Evolutionary conservation across 2,329 filamentous ascomycete species (phyloP).

Genomic region (Helotiales sp.): DNA sequence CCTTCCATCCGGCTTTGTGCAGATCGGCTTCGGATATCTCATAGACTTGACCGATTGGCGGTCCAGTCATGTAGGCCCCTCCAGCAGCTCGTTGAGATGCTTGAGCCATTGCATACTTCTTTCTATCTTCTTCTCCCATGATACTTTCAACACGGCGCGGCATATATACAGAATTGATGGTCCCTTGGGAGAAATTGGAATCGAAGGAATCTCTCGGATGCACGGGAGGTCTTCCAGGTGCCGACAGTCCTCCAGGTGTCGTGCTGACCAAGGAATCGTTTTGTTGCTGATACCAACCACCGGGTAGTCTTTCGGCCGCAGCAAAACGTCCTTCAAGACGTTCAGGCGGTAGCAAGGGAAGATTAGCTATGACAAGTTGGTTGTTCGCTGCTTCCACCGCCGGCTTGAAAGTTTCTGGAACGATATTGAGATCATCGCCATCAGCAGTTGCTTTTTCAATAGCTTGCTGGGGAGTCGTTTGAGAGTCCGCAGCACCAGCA

Average conservation of each 20-base stretch:
- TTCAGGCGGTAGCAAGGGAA: conserved; percentile 69
- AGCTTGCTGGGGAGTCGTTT: conserved; percentile 78
- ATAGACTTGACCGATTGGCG: conserved; percentile 47
- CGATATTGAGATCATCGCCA: conserved; percentile 87
- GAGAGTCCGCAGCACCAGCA: conserved; percentile 74
- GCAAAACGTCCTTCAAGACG: conserved; percentile 78
- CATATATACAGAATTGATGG: conserved; percentile 60
- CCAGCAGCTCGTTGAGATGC: conserved; percentile 45
- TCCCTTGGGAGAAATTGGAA: conserved; percentile 60
- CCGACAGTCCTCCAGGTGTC: conserved; percentile 40
- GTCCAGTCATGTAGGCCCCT: conserved; percentile 40
- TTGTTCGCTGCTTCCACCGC: conserved; percentile 52
- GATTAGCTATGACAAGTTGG: conserved; percentile 49
- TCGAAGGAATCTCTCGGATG: conserved; percentile 65
- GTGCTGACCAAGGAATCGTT: conserved; percentile 67
- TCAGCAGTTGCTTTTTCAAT: conserved; percentile 75
- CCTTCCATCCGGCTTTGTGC: conserved; percentile 42
- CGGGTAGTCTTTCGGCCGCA: conserved; percentile 64
- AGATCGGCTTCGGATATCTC: conserved; percentile 49
- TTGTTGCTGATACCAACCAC: conserved; percentile 68
- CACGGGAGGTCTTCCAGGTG: conserved; percentile 37
- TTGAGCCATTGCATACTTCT: conserved; percentile 71
- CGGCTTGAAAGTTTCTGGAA: conserved; percentile 79
- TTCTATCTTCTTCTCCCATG: conserved; percentile 75
- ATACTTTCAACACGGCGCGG: conserved; percentile 64